Evolutionary conservation across 768 basidiomycete genomes (phyloP), one percentile per base, ranked within the genome.

Genomic region (Mycena vulgaris): DNA sequence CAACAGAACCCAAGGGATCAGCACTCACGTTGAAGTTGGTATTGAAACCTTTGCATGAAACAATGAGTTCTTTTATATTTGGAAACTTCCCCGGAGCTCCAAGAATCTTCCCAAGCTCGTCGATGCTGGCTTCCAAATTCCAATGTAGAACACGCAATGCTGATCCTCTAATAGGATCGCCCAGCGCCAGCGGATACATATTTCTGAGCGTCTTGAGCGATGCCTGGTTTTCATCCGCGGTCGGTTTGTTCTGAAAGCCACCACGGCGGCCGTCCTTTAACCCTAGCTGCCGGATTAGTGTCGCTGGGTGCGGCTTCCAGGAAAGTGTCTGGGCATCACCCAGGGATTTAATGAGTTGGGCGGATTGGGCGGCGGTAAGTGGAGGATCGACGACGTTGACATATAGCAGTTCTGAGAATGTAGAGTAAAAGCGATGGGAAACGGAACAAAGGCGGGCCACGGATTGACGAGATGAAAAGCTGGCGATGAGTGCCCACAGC

Each of bases 391-490:
- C 5, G 42, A 48, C 27, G 27, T 66, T 51, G 45, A 39, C 1
- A 51, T 72, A 72, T 1, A 72, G 63, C 4, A 47, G 28, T 2
- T 40, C 17, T 5, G 55, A 42, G 23, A 72, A 65, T 1, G 31
- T 3, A 11, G 51, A 30, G 51, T 19, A 45, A 21, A 65, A 67
- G 33, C 30, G 35, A 14, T 30, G 71, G 16, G 66, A 68, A 3
- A 72, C 61, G 42, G 31, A 23, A 30, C 66, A 72, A 17, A 72
- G 57, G n/a, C 31, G 28, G 10, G 63, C 56, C n/a, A 72, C n/a
- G 17, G 63, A 60, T 53, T 64, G 31, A 13, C 71, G 48, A 13
- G 66, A 47, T 8, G 62, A 28, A 28, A 60, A 65, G 35, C 48
- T 16, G 0, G 57, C 66, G 30, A 72, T 60, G 25, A 61, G 51